Percentiles rank a stretch among this genome's conserved stretches.
Evolutionary conservation across 108 stramenopile genomes (phyloP).

Genomic region (Pseudonitzschia multistriata): DNA sequence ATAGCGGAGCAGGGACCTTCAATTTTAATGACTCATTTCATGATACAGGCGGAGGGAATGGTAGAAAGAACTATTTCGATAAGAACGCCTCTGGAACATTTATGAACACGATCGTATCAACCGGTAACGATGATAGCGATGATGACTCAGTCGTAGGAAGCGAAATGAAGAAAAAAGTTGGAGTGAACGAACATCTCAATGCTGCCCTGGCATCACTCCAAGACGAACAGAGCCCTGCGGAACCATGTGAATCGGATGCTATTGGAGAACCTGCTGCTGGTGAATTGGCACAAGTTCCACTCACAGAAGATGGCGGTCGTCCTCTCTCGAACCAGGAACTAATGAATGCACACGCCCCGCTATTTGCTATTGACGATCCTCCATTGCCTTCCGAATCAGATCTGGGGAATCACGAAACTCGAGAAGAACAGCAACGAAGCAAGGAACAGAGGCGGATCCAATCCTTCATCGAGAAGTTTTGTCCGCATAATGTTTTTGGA

Average conservation of each 20-base stretch:
- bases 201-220: constrained; percentile 75
- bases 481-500: constrained; percentile 77
- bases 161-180: constrained; percentile 80
- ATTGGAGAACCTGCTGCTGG: constrained; percentile 38
- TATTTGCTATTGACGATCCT: constrained; percentile 77
- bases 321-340: constrained; percentile 79
- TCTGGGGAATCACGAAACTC: constrained; percentile 77
- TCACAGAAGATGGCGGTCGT: constrained; percentile 54
- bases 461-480: constrained; percentile 67
- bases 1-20: neutral
- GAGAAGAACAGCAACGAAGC: constrained; percentile 72
- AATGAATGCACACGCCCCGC: constrained; percentile 74
- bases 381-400: constrained; percentile 78
- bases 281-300: constrained; percentile 23
- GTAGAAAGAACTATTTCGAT: neutral
- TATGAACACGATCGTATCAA: constrained; percentile 16
- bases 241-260: constrained; percentile 4
- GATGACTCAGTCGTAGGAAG: constrained; percentile 77
- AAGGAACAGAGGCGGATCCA: constrained; percentile 56
- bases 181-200: constrained; percentile 80
- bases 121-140: constrained; percentile 34
- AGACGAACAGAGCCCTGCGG: constrained; percentile 32
- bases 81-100: constrained; percentile 21
- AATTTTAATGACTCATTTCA: constrained; percentile 1
- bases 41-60: neutral